A percentile compares a stretch with the other conserved stretches of the same genome.
Conservation (phyloP, 495 filamentous ascomycete genomes). For the Coniosporium apollinis region DNA sequence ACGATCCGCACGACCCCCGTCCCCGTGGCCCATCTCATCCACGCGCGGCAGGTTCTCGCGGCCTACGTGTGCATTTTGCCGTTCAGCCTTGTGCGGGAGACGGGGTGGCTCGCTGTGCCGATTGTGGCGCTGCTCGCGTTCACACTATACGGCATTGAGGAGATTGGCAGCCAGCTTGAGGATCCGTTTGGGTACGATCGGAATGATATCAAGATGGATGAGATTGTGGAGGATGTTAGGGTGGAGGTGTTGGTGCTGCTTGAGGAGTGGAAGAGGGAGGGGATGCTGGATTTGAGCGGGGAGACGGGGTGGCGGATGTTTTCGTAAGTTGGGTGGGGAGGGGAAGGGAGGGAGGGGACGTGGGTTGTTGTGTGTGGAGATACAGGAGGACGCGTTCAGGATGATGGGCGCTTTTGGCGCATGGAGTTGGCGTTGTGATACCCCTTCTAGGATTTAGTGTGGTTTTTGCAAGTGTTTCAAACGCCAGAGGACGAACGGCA, state of each 20-base stretch:
- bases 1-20: constrained; percentile 56
- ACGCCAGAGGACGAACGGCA: no score
- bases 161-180: constrained; percentile 56
- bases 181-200: constrained; percentile 62
- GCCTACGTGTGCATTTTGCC: constrained; percentile 56
- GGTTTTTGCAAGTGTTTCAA: no score
- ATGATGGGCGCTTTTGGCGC: no score
- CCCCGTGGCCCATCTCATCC: constrained; percentile 61
- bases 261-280: constrained; percentile 39
- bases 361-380: no score
- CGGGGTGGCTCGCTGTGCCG: constrained; percentile 55
- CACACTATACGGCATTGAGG: constrained; percentile 59
- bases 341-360: no score
- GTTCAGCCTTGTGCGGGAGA: constrained; percentile 55
- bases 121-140: constrained; percentile 52
- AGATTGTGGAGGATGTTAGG: constrained; percentile 48
- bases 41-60: constrained; percentile 59
- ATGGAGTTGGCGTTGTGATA: no score
- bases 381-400: no score
- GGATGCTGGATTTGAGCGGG: no score
- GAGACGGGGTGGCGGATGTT: no score
- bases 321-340: no score
- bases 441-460: no score
- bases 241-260: constrained; percentile 47
- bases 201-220: constrained; percentile 70